A percentile compares a stretch with the other conserved stretches of the same genome.
Conservation (phyloP, 495 filamentous ascomycete species). For the Penicillium salamii region DNA sequence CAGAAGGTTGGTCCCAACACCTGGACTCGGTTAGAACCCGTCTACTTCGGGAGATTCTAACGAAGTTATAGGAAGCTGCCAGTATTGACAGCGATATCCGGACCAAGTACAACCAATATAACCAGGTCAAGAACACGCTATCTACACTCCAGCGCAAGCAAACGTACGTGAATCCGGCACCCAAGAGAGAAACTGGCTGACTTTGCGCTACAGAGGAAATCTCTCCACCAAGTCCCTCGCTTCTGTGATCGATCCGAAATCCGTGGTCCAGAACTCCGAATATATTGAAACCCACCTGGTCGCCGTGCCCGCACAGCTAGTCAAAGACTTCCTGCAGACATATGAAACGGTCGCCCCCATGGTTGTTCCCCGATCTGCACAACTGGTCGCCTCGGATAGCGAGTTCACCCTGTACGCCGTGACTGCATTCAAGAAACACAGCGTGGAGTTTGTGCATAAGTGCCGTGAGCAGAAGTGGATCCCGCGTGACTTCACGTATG, state of each 20-base stretch:
- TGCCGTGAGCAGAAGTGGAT: slow-evolving; percentile 90
- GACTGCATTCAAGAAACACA: slow-evolving; percentile 88
- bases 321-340: slow-evolving; percentile 81
- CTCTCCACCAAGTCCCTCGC: slow-evolving; percentile 89
- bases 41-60: background rate
- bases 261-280: slow-evolving; percentile 85
- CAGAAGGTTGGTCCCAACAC: slow-evolving; percentile 61
- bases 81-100: slow-evolving; percentile 95
- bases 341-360: slow-evolving; percentile 84
- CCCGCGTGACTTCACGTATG: slow-evolving; percentile 89
- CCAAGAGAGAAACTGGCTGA: slow-evolving; percentile 13
- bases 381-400: slow-evolving; percentile 72
- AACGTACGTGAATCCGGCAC: slow-evolving; percentile 52
- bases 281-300: slow-evolving; percentile 95
- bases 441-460: slow-evolving; percentile 81
- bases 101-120: slow-evolving; percentile 88
- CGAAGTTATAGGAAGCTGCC: slow-evolving; percentile 61
- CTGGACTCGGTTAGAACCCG: too few species aligned
- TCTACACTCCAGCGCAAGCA: slow-evolving; percentile 79
- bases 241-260: slow-evolving; percentile 74
- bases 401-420: slow-evolving; percentile 88
- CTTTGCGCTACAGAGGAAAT: slow-evolving; percentile 68
- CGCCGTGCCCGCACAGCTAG: slow-evolving; percentile 71
- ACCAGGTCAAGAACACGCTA: slow-evolving; percentile 78
- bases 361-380: slow-evolving; percentile 86